Base-by-base conservation (phyloP, 139 green algal genomes). In the Diplosphaera chodatii region DNA sequence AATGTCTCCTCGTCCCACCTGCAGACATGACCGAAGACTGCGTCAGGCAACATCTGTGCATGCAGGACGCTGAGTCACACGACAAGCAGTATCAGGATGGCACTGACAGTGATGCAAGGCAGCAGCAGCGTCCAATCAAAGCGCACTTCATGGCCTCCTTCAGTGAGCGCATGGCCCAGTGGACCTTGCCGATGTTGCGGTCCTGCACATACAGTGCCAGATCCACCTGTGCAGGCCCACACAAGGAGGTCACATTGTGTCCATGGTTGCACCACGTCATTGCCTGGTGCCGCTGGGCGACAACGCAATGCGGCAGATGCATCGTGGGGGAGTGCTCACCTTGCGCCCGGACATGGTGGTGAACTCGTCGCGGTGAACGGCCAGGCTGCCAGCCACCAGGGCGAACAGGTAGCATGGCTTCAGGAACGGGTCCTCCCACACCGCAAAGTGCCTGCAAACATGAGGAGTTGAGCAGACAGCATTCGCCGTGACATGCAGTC, bases 401-500 rank as follows among this genome's bases (percentile, higher is more conserved):
- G 95, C 95, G 85, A 99, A 99, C 65, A 99, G 87, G 83, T 99
- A 99, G 83, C 84, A 96, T 20, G 95, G 95, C 87, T 99, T 99
- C 34, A 71, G 74, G 77, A 88, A 98, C 20, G 95, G 95, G 85
- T 99, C 95, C 55, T 93, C 85, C 81, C 90, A 94, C 69, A 93
- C 74, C 3, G 86, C 78, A 69, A 83, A 94, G 76, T 94, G 89
- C 68, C 86, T 82, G 71, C 4, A 64, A 5, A 32, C 16, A 62
- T 31, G 27, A 72, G 8, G 5, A 72, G 18, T 48, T 10, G 10
- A 48, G 10, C 6, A 70, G n/a, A n/a, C n/a, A n/a, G n/a, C n/a
- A n/a, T n/a, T n/a, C n/a, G n/a, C n/a, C n/a, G n/a, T n/a, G n/a
- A n/a, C n/a, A n/a, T n/a, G n/a, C n/a, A n/a, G n/a, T n/a, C n/a